phyloP scores from a whole-genome alignment of 2,329 filamentous ascomycete genomes.

The Colletotrichum sublineola region DNA sequence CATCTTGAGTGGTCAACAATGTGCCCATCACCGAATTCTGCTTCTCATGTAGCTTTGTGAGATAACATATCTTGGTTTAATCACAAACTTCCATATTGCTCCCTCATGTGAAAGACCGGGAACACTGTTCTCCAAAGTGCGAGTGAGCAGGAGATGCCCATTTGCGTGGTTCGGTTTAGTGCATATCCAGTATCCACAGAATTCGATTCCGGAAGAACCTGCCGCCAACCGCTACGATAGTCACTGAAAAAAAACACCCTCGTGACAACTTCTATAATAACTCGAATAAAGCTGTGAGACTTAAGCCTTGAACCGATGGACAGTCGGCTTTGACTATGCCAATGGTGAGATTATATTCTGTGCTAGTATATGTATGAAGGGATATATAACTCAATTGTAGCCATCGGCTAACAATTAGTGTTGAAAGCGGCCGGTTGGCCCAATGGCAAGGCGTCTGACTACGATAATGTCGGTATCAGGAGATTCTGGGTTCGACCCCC shows the following conservation, averaged over 20 bases:
- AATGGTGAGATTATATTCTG: background rate
- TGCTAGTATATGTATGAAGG: too few relatives aligned
- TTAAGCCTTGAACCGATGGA: too few relatives aligned
- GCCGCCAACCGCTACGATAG: too few relatives aligned
- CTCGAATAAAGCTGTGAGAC: too few relatives aligned
- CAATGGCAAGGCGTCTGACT: constrained; percentile 60
- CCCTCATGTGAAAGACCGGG: background rate
- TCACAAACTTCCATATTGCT: constrained; percentile 4
- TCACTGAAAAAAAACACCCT: background rate
- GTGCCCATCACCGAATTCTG: constrained; percentile 26
- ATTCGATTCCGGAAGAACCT: background rate
- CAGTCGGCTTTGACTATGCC: background rate
- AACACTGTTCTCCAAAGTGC: constrained; percentile 2
- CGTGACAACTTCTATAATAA: too few relatives aligned
- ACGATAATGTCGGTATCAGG: constrained; percentile 47
- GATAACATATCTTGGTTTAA: constrained; percentile 18
- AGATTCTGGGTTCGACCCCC: constrained; percentile 43
- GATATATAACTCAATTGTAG: too few relatives aligned
- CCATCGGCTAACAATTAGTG: too few relatives aligned
- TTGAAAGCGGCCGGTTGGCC: constrained; percentile 46
- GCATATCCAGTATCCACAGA: constrained; percentile 33
- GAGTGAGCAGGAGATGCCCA: background rate
- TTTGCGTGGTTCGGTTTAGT: constrained; percentile 29
- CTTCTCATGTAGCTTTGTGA: background rate
- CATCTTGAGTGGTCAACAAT: constrained; percentile 50